A percentile compares a stretch with the other conserved stretches of the same genome.
These are phyloP conservation scores for Otatea glauca DNA, from an alignment of 176 grass and related monocot species.

Conservation along the genomic window DNA sequence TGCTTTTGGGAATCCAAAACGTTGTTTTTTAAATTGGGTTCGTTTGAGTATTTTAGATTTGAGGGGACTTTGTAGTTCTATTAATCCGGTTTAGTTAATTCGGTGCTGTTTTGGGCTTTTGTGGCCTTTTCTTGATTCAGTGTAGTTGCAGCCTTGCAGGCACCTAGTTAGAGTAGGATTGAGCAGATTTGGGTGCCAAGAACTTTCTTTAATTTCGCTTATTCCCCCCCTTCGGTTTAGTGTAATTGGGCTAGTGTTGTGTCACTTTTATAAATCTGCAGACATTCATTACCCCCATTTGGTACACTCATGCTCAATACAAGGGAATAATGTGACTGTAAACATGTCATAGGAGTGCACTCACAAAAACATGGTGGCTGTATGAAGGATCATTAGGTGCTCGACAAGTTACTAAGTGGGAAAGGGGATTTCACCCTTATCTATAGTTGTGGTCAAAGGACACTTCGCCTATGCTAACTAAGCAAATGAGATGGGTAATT, in stretches of 20 bases:
- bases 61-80: not conserved
- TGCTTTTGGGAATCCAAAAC: constrained; percentile 4
- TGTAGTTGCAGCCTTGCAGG: constrained; percentile 8
- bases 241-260: not conserved
- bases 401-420: not conserved
- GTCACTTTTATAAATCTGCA: not conserved
- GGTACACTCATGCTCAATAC: not conserved
- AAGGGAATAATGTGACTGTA: constrained; percentile 12
- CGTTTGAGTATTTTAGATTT: not conserved
- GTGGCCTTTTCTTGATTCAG: not conserved
- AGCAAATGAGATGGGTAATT: not conserved
- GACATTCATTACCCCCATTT: not conserved
- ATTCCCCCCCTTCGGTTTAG: not conserved
- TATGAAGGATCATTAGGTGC: not conserved
- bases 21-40: not conserved
- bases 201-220: not conserved
- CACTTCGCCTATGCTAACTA: not conserved
- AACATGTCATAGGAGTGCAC: not conserved
- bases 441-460: not conserved
- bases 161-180: not conserved
- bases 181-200: not conserved
- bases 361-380: not conserved
- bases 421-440: not conserved
- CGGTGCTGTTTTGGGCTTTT: not conserved
- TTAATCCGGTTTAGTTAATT: not conserved